Evolutionary conservation across 2,329 filamentous ascomycete species (phyloP).

Genomic region (Penicillium sp.): DNA sequence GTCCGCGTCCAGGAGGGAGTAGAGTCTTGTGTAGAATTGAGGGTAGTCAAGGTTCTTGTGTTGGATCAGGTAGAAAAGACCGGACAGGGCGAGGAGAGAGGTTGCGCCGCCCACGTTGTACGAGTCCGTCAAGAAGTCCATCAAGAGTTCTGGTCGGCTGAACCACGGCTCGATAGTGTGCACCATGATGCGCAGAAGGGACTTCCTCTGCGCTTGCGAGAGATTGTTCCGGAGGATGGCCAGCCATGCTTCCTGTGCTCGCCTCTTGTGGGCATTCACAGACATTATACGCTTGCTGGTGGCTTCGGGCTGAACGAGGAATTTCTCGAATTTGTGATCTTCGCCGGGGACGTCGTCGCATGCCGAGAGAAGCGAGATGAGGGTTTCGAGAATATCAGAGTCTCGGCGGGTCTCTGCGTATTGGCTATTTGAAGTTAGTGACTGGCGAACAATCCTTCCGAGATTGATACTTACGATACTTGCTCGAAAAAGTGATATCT

Average conservation of each 20-base stretch:
- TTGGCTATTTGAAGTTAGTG: conserved; percentile 27
- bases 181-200: conserved; percentile 69
- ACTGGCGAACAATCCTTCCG: too few relatives aligned
- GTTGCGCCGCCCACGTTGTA: conserved; percentile 83
- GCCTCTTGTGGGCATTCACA: conserved; percentile 66
- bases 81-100: conserved; percentile 81
- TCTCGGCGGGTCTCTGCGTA: conserved; percentile 30
- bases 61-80: conserved; percentile 90
- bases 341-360: conserved; percentile 63
- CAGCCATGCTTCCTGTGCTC: conserved; percentile 83
- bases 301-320: conserved; percentile 49
- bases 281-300: conserved; percentile 67
- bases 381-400: conserved; percentile 31
- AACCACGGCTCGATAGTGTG: conserved; percentile 85
- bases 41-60: conserved; percentile 95
- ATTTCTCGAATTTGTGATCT: conserved; percentile 36
- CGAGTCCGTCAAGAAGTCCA: conserved; percentile 94
- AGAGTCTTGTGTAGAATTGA: conserved; percentile 87
- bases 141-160: conserved; percentile 76
- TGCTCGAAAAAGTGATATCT: conserved; percentile 75
- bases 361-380: conserved; percentile 38
- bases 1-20: conserved; percentile 80
- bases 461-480: conserved; percentile 56
- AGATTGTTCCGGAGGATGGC: conserved; percentile 64
- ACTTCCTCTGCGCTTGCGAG: conserved; percentile 70